A percentile compares a stretch with the other conserved stretches of the same genome.
Conservation (phyloP, 352 stramenopile genomes). For the Phytophthora agathidicida region DNA sequence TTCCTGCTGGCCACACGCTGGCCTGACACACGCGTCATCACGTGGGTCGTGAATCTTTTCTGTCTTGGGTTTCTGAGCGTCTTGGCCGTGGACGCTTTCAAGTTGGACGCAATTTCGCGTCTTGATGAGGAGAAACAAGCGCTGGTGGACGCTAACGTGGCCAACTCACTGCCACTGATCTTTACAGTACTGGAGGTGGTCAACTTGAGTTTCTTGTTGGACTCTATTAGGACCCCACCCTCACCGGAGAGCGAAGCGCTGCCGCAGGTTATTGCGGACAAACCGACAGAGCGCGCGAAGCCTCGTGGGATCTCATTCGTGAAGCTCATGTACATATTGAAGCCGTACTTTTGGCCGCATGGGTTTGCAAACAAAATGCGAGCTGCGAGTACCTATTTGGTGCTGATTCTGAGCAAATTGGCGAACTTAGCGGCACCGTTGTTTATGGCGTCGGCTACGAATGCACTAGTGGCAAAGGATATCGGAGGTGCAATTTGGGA, state of each 20-base stretch:
- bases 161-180: constrained; percentile 84
- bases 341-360: constrained; percentile 89
- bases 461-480: constrained; percentile 83
- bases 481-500: constrained; percentile 51
- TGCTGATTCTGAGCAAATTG: constrained; percentile 92
- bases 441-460: constrained; percentile 94
- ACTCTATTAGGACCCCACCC: constrained; percentile 49
- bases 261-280: constrained; percentile 36
- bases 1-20: constrained; percentile 61
- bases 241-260: constrained; percentile 26
- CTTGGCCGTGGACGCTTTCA: constrained; percentile 77
- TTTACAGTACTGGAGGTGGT: constrained; percentile 87
- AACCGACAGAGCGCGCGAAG: constrained; percentile 29
- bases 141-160: constrained; percentile 75
- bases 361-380: constrained; percentile 76
- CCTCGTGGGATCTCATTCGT: constrained; percentile 80
- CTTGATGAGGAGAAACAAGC: constrained; percentile 55
- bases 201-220: constrained; percentile 72
- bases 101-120: constrained; percentile 68
- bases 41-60: constrained; percentile 56
- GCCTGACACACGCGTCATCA: constrained; percentile 42
- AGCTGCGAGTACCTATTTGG: constrained; percentile 92
- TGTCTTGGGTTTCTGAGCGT: constrained; percentile 63
- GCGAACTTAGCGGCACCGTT: constrained; percentile 93
- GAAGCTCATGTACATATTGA: constrained; percentile 86